Percentiles rank a stretch among this genome's conserved stretches.
These are phyloP conservation scores for Tolypocladium tundrense DNA, from an alignment of 2,329 filamentous ascomycete species.

Conservation along the genomic window DNA sequence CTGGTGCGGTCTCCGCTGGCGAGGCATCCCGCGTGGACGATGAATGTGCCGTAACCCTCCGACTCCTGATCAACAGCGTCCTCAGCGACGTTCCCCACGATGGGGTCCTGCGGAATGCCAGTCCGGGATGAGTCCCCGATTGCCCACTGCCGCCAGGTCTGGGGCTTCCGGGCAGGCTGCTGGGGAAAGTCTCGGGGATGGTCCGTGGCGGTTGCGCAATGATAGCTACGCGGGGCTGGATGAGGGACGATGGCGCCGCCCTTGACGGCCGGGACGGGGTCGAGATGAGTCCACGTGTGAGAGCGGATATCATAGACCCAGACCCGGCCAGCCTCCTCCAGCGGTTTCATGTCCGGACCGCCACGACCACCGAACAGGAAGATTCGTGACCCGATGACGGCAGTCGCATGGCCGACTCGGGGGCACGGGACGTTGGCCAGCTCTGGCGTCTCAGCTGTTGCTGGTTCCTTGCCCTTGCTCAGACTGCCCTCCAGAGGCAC, in stretches of 20 bases:
- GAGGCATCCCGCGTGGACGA: slow-evolving; percentile 68
- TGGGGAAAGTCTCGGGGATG: slow-evolving; percentile 42
- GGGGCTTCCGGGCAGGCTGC: slow-evolving; percentile 22
- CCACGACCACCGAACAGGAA: slow-evolving; percentile 77
- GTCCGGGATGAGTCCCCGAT: slow-evolving; percentile 42
- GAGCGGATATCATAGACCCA: slow-evolving; percentile 64
- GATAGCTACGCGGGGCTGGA: slow-evolving; percentile 62
- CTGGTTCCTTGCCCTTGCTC: slow-evolving; percentile 30
- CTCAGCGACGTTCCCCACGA: slow-evolving; percentile 46
- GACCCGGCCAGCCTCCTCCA: slow-evolving; percentile 64
- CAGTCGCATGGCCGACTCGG: slow-evolving; percentile 63
- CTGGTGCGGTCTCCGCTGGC: slow-evolving; percentile 47
- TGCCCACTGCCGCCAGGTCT: slow-evolving; percentile 46
- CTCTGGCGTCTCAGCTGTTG: slow-evolving; percentile 12
- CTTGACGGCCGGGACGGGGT: slow-evolving; percentile 40
- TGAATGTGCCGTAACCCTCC: slow-evolving; percentile 56
- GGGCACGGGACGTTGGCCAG: slow-evolving; percentile 47
- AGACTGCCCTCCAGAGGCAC: slow-evolving; percentile 23
- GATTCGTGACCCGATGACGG: slow-evolving; percentile 57
- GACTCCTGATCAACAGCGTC: slow-evolving; percentile 49
- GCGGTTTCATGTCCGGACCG: slow-evolving; percentile 54
- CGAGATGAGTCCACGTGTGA: slow-evolving; percentile 54
- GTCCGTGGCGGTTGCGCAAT: slow-evolving; percentile 48
- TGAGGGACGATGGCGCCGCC: slow-evolving; percentile 27
- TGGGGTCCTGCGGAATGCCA: slow-evolving; percentile 49